A percentile compares a stretch with the other conserved stretches of the same genome.
Evolutionary conservation across 192 early-diverging fungal species (phyloP).

Genomic region (Dissophora globulifera): DNA sequence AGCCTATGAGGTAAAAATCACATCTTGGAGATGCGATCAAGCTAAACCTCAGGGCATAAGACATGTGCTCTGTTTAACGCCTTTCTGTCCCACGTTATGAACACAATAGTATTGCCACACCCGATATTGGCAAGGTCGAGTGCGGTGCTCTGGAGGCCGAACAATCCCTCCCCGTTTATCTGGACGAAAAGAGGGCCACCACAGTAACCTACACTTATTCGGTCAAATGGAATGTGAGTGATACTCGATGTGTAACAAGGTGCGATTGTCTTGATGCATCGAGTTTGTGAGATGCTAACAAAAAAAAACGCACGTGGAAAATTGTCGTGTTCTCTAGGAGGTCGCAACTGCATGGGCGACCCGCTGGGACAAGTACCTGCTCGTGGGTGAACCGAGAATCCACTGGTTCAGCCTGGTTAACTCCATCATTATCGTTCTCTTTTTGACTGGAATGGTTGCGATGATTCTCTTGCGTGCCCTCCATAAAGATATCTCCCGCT

Average conservation of each 20-base stretch:
- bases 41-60: no score
- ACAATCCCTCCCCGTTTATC: conserved; percentile 4
- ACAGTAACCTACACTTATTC: conserved; percentile 40
- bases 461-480: conserved; percentile 91
- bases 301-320: neutral
- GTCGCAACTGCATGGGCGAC: conserved; percentile 79
- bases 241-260: no score
- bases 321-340: conserved; percentile 27
- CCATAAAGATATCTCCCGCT: conserved; percentile 92
- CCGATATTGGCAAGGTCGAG: neutral
- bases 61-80: no score
- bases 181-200: conserved; percentile 21
- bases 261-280: no score
- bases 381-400: conserved; percentile 88
- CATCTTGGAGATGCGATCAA: no score
- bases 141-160: conserved; percentile 29
- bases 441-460: conserved; percentile 92
- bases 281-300: no score
- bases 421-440: conserved; percentile 92
- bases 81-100: no score
- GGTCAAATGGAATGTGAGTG: conserved; percentile 39
- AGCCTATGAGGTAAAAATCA: conserved; percentile 74
- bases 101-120: conserved; percentile 32
- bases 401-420: conserved; percentile 97
- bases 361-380: conserved; percentile 87